Evolutionary conservation across 1,284 basidiomycete genomes (phyloP).

Genomic region (Schizophyllum commune): DNA sequence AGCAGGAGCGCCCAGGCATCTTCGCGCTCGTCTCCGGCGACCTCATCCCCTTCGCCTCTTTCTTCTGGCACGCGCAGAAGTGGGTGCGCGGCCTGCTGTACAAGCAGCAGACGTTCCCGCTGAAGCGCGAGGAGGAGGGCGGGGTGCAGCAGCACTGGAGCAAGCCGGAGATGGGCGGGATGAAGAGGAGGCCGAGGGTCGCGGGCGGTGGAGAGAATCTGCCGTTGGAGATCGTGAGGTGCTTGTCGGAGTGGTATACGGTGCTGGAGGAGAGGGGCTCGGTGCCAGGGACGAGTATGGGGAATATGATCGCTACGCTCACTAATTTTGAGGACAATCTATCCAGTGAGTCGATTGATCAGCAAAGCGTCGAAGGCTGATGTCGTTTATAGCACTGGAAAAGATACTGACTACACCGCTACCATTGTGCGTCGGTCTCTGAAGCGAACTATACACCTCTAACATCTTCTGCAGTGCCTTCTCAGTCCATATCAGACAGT

Average conservation of each 20-base stretch:
- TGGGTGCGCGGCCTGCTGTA: slow-evolving; percentile 9
- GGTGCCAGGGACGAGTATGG: slow-evolving; percentile 46
- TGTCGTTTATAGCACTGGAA: slow-evolving; percentile 35
- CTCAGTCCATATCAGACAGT: slow-evolving; percentile 44
- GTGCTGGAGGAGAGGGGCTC: slow-evolving; percentile 48
- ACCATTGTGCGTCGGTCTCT: slow-evolving; percentile 43
- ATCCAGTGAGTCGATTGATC: slow-evolving; percentile 27
- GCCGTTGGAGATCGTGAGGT: slow-evolving; percentile 46
- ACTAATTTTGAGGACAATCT: slow-evolving; percentile 47
- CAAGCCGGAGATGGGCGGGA: not conserved
- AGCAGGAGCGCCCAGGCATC: slow-evolving; percentile 15
- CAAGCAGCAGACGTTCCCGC: slow-evolving; percentile 3
- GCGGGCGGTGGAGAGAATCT: slow-evolving; percentile 24
- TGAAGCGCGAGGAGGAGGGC: slow-evolving; percentile 8
- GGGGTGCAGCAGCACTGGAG: slow-evolving; percentile 10
- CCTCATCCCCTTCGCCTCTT: slow-evolving; percentile 35
- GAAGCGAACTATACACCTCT: not conserved
- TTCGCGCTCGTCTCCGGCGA: slow-evolving; percentile 27
- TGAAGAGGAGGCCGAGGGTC: not conserved
- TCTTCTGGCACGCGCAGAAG: slow-evolving; percentile 14
- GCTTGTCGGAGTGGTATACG: slow-evolving; percentile 51
- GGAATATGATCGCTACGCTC: slow-evolving; percentile 40
- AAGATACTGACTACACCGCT: slow-evolving; percentile 55
- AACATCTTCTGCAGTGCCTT: slow-evolving; percentile 35
- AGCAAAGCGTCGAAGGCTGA: no score